phyloP scores from a whole-genome alignment of 768 basidiomycete genomes.

The Rubroboletus pulcherrimus region DNA sequence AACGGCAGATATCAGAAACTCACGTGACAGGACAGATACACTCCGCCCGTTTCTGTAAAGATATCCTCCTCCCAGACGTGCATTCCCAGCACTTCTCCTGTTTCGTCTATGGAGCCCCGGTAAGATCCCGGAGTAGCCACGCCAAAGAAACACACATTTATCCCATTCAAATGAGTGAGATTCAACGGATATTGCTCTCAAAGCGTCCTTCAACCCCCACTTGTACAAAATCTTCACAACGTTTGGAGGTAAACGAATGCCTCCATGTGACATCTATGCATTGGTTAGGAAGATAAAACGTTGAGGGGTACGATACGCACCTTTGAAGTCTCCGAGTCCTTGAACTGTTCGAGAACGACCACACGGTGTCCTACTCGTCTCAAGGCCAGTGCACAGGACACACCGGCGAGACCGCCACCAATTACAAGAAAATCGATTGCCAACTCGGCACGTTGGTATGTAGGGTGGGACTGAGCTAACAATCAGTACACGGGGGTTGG shows the following conservation, averaged over 20 bases:
- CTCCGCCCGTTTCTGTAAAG: conserved; percentile 45
- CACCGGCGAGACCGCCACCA: conserved; percentile 53
- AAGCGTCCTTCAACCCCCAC: conserved; percentile 49
- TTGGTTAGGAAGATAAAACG: not conserved
- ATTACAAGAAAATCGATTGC: conserved; percentile 41
- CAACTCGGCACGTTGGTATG: conserved; percentile 12
- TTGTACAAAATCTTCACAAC: conserved; percentile 51
- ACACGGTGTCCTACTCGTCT: conserved; percentile 57
- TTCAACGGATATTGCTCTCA: conserved; percentile 34
- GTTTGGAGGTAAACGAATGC: conserved; percentile 53
- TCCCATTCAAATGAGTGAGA: conserved; percentile 21
- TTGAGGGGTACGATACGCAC: conserved; percentile 19
- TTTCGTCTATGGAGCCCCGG: conserved; percentile 34
- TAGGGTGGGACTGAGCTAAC: conserved; percentile 10
- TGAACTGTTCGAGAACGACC: conserved; percentile 49
- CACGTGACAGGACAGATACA: conserved; percentile 49
- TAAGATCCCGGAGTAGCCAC: not conserved
- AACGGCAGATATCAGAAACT: conserved; percentile 11
- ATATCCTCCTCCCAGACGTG: conserved; percentile 48
- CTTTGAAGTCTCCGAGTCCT: conserved; percentile 36
- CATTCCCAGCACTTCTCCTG: conserved; percentile 41
- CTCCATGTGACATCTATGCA: conserved; percentile 33
- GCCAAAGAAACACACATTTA: conserved; percentile 23
- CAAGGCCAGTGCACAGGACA: conserved; percentile 53
- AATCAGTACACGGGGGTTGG: not conserved